phyloP scores from a whole-genome alignment of 169 alveolate genomes.

The Plasmodium relictum region DNA sequence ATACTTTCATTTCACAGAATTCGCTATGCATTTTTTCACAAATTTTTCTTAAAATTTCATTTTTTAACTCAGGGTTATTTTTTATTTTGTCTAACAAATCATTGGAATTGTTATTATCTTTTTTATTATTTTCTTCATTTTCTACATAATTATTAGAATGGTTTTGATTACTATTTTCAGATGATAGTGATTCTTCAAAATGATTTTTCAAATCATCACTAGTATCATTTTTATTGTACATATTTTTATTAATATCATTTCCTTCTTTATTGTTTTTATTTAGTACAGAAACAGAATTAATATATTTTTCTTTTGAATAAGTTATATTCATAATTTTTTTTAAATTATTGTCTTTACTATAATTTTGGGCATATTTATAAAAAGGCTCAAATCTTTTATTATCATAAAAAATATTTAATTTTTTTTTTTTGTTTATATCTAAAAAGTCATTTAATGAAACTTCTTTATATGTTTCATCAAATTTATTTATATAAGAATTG shows the following conservation, averaged over 20 bases:
- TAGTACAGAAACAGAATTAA: too few relatives aligned
- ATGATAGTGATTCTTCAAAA: background rate
- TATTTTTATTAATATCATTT: background rate
- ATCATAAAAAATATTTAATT: constrained; percentile 51
- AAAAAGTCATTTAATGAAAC: constrained; percentile 34
- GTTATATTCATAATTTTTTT: constrained; percentile 50
- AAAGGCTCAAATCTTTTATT: constrained; percentile 17
- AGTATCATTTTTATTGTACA: background rate
- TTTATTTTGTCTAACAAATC: constrained; percentile 38
- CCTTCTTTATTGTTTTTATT: background rate
- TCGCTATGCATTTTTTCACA: constrained; percentile 66
- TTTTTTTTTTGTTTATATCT: constrained; percentile 24
- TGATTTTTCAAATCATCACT: background rate
- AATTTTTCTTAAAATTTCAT: constrained; percentile 42
- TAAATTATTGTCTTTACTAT: constrained; percentile 40
- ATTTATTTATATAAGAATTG: constrained; percentile 51
- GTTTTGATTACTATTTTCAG: background rate
- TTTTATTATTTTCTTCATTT: background rate
- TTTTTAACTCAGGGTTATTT: constrained; percentile 24
- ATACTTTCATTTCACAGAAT: constrained; percentile 30
- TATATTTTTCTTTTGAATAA: constrained; percentile 17
- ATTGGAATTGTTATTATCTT: background rate
- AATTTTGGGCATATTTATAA: constrained; percentile 32
- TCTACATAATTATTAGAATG: background rate
- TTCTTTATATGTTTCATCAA: constrained; percentile 39